Percentiles rank a stretch among this genome's conserved stretches.
phyloP scores from a whole-genome alignment of 2,329 filamentous ascomycete genomes.

The Paecilomyces variotii region DNA sequence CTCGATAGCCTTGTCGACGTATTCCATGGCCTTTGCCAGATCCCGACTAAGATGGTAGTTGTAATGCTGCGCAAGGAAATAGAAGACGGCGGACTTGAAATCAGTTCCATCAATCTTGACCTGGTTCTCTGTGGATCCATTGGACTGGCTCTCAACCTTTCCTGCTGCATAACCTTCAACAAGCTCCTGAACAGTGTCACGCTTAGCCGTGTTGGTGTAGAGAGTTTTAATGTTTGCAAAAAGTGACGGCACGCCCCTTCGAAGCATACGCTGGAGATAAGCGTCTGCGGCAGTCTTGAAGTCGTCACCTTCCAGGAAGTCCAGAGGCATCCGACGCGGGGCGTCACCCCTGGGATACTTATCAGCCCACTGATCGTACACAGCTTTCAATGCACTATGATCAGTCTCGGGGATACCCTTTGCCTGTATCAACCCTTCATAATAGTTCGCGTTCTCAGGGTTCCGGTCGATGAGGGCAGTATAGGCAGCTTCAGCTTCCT shows the following conservation, averaged over 20 bases:
- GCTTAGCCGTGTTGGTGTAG: conserved; percentile 71
- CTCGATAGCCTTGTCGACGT: conserved; percentile 75
- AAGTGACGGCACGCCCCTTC: conserved; percentile 88
- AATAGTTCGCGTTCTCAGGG: conserved; percentile 79
- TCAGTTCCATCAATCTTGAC: conserved; percentile 45
- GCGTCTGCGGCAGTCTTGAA: conserved; percentile 70
- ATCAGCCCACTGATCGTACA: conserved; percentile 75
- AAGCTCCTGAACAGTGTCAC: conserved; percentile 63
- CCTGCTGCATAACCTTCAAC: conserved; percentile 70
- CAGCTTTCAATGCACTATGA: conserved; percentile 55
- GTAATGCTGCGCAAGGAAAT: conserved; percentile 95
- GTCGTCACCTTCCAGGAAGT: conserved; percentile 75
- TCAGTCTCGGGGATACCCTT: conserved; percentile 58
- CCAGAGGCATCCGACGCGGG: conserved; percentile 74
- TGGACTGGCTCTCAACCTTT: conserved; percentile 37
- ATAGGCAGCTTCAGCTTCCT: conserved; percentile 77
- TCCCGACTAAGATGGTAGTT: conserved; percentile 85
- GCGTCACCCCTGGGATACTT: conserved; percentile 81
- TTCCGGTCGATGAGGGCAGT: conserved; percentile 76
- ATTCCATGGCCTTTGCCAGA: conserved; percentile 69
- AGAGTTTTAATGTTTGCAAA: conserved; percentile 96
- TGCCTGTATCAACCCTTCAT: conserved; percentile 63
- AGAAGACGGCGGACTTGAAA: conserved; percentile 73
- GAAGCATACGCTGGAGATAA: conserved; percentile 77
- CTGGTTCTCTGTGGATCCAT: conserved; percentile 40